A percentile compares a stretch with the other conserved stretches of the same genome.
Evolutionary conservation across 163 green algal species (phyloP).

Genomic region (Trebouxiophyceae sp.): DNA sequence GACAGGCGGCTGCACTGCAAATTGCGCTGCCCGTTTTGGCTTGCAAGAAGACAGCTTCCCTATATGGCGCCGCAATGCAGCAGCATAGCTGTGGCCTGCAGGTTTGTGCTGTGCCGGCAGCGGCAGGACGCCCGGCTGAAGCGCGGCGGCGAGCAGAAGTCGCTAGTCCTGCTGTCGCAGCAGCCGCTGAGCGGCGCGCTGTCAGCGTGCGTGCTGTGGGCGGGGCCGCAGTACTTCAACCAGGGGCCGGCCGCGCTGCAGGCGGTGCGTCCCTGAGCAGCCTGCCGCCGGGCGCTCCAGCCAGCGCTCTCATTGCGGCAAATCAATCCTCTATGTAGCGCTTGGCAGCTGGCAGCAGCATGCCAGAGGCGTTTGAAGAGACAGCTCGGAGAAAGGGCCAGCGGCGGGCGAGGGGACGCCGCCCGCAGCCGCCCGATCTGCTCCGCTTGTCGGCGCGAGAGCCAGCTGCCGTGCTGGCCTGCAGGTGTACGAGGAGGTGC

Average conservation of each 20-base stretch:
- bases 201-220: conserved; percentile 28
- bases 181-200: conserved; percentile 21
- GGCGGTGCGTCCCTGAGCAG: conserved; percentile 22
- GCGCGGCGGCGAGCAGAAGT: conserved; percentile 66
- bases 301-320: too few species aligned
- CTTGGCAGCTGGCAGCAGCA: too few species aligned
- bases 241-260: conserved; percentile 36
- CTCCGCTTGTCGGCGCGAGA: too few species aligned
- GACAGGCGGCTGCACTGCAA: background rate
- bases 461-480: too few species aligned
- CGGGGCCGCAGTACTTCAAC: conserved; percentile 53
- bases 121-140: conserved; percentile 63
- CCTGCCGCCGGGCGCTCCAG: background rate
- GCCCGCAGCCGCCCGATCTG: too few species aligned
- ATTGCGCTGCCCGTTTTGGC: background rate
- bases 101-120: conserved; percentile 81
- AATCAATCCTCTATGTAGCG: too few species aligned
- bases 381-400: too few species aligned
- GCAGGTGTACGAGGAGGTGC: conserved; percentile 47
- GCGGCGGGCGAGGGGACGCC: too few species aligned
- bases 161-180: conserved; percentile 33
- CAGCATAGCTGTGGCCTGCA: conserved; percentile 4
- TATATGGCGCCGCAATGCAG: background rate
- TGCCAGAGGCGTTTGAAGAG: too few species aligned
- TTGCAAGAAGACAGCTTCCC: background rate